phyloP scores from a whole-genome alignment of 163 green algal species.

The Volvox carteri region DNA sequence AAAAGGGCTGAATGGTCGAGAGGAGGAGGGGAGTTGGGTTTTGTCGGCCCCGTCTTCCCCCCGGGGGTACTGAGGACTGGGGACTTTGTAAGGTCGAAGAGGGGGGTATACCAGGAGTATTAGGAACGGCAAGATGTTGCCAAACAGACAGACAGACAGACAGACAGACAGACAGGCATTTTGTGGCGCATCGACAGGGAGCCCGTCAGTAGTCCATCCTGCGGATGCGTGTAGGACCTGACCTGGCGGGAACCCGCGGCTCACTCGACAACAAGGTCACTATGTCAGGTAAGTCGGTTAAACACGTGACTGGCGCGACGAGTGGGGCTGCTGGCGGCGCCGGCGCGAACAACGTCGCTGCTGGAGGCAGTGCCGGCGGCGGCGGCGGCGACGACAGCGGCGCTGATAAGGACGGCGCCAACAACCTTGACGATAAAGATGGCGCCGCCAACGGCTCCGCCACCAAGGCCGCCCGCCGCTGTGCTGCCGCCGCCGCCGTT shows the following conservation, averaged over 20 bases:
- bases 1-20: no score
- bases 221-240: slow-evolving; percentile 1
- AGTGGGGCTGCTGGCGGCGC: slow-evolving; percentile 18
- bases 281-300: slow-evolving; percentile 33
- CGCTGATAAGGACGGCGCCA: not conserved
- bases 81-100: not conserved
- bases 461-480: not conserved
- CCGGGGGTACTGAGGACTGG: not conserved
- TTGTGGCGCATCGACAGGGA: not conserved
- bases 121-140: no score
- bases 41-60: not conserved
- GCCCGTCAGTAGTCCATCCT: slow-evolving; percentile 31
- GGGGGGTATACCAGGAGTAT: not conserved
- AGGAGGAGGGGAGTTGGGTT: no score
- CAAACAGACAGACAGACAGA: no score
- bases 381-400: not conserved
- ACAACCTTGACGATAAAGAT: not conserved
- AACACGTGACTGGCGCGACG: slow-evolving; percentile 7
- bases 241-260: not conserved
- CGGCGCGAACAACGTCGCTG: not conserved
- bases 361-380: not conserved
- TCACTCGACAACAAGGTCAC: slow-evolving; percentile 5
- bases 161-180: no score
- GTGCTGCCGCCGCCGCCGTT: not conserved
- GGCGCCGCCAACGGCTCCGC: not conserved